Base-by-base conservation (phyloP, 768 basidiomycete species). In the Leucocoprinus sp. region DNA sequence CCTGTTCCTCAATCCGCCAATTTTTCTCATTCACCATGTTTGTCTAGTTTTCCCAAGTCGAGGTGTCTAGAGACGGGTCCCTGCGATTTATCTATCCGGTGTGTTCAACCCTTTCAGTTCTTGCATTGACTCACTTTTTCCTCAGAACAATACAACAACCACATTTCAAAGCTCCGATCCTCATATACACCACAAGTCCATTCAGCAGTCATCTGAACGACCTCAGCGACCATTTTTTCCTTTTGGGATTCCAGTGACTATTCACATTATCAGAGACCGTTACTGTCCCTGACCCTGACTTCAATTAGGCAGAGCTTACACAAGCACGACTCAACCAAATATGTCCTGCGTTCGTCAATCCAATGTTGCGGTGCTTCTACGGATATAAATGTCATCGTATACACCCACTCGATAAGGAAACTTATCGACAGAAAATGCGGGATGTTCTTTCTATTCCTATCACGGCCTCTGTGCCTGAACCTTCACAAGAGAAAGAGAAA, bases 331-430 rank as follows among this genome's bases (percentile, higher is more conserved):
- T 37, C 5, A 44, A 54, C 22, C 60, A 64, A 26, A 57, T 69
- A 5, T 70, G 69, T 48, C 56, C 49, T 14, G 48, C 58, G 14
- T 69, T 61, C 49, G 42, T 65, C 12, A 44, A 37, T n/a, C 11
- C 9, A 18, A 22, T 14, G 1, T 41, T 50, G 9, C 42, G 49
- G 33, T 70, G 68, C 39, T 8, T 5, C 0, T 35, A 43, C 19
- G 51, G 53, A 9, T 31, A 24, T 5, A 15, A 37, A 2, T 70
- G 69, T 31, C 12, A 11, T 26, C 57, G 61, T 2, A 52, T 65
- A 8, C 65, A 67, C 42, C 65, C 65, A 2, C 42, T 52, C 12
- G 49, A 61, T 36, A 60, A 52, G 33, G 2, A 15, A 0, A 24
- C 34, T 0, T 59, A 55, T 38, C 22, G 52, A 7, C 26, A 24